Evolutionary conservation across 805 yeast species (phyloP).

Genomic region (Saturnispora besseyi): DNA sequence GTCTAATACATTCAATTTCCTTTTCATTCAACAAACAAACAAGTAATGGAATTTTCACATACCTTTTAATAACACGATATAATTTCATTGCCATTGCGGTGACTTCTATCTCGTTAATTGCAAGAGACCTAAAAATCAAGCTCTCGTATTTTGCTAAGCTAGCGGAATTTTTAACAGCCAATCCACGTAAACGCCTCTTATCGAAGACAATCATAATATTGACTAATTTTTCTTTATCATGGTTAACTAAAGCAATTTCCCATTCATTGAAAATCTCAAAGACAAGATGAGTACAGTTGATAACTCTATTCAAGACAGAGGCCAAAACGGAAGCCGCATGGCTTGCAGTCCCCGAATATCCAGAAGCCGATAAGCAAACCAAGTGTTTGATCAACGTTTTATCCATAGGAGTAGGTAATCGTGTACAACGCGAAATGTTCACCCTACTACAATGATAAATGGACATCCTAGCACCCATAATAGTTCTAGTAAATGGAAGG

Average conservation of each 20-base stretch:
- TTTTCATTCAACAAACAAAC: slow-evolving; percentile 44
- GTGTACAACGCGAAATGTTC: slow-evolving; percentile 58
- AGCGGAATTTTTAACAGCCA: slow-evolving; percentile 48
- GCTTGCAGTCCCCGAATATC: slow-evolving; percentile 58
- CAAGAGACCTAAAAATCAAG: slow-evolving; percentile 45
- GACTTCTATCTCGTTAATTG: slow-evolving; percentile 47
- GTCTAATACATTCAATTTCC: slow-evolving; percentile 40
- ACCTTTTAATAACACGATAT: slow-evolving; percentile 32
- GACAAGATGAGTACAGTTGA: slow-evolving; percentile 43
- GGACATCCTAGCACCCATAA: slow-evolving; percentile 66
- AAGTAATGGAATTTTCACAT: slow-evolving; percentile 39
- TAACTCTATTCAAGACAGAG: slow-evolving; percentile 59
- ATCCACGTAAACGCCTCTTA: slow-evolving; percentile 47
- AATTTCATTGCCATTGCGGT: slow-evolving; percentile 45
- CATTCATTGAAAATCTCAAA: slow-evolving; percentile 38
- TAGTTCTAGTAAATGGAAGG: slow-evolving; percentile 68
- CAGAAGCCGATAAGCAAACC: slow-evolving; percentile 53
- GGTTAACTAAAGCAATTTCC: slow-evolving; percentile 36
- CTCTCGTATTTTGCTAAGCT: slow-evolving; percentile 40
- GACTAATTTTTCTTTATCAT: slow-evolving; percentile 48
- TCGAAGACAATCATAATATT: slow-evolving; percentile 55
- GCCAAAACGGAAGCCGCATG: slow-evolving; percentile 62
- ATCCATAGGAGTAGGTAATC: slow-evolving; percentile 63
- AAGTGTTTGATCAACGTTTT: slow-evolving; percentile 55
- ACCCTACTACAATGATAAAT: slow-evolving; percentile 69